A percentile compares a stretch with the other conserved stretches of the same genome.
Evolutionary conservation across 1,139 yeast species (phyloP).

Genomic region (Yamadazyma taylorii): DNA sequence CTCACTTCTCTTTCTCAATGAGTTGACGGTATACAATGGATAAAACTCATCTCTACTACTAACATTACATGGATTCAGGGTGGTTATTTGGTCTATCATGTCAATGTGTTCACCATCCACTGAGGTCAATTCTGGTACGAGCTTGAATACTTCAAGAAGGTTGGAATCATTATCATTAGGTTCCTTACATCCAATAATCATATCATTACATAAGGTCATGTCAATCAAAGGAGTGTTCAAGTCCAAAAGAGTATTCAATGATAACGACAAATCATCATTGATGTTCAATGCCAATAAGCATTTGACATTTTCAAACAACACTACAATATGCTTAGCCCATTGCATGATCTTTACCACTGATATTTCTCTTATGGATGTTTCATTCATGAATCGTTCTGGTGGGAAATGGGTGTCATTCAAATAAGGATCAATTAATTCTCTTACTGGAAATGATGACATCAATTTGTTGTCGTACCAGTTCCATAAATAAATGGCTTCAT

Average conservation of each 20-base stretch:
- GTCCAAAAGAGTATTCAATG: slow-evolving; percentile 28
- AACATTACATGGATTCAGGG: slow-evolving; percentile 33
- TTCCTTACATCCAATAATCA: slow-evolving; percentile 50
- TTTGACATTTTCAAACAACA: slow-evolving; percentile 59
- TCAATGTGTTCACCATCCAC: slow-evolving; percentile 11
- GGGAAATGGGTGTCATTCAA: slow-evolving; percentile 62
- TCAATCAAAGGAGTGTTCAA: slow-evolving; percentile 28
- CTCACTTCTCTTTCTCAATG: slow-evolving; percentile 82
- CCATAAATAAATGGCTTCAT: slow-evolving; percentile 75
- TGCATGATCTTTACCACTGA: slow-evolving; percentile 51
- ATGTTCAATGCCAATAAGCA: slow-evolving; percentile 46
- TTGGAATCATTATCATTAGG: slow-evolving; percentile 31
- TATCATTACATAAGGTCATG: slow-evolving; percentile 19
- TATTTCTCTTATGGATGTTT: slow-evolving; percentile 51
- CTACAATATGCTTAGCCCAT: slow-evolving; percentile 34
- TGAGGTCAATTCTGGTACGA: slow-evolving; percentile 13
- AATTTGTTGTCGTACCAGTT: slow-evolving; percentile 59
- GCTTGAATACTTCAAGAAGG: slow-evolving; percentile 23
- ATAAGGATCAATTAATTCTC: slow-evolving; percentile 47
- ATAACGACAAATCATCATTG: slow-evolving; percentile 19
- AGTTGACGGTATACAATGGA: slow-evolving; percentile 63
- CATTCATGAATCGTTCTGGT: slow-evolving; percentile 64
- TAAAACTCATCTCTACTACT: slow-evolving; percentile 47
- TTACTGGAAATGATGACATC: slow-evolving; percentile 50
- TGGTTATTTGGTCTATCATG: slow-evolving; percentile 15